Evolutionary conservation across 495 filamentous ascomycete species (phyloP).

Genomic region (Chaetomidium leptoderma): DNA sequence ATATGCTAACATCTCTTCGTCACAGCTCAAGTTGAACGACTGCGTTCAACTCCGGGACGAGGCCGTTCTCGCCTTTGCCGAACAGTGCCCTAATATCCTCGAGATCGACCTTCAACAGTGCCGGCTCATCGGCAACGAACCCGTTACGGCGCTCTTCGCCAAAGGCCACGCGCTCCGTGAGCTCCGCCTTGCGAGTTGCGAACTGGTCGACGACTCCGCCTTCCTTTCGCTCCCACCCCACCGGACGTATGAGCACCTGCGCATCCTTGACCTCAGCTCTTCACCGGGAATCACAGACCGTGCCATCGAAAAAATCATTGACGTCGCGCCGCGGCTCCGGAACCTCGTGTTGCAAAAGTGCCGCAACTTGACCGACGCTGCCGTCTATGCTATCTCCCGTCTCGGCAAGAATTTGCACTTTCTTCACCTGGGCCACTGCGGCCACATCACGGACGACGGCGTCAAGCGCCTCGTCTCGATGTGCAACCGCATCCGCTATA

Average conservation of each 20-base stretch:
- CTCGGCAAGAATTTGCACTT: slow-evolving; percentile 96
- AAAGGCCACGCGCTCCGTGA: slow-evolving; percentile 80
- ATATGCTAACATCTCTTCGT: slow-evolving; percentile 29
- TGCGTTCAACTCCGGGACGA: slow-evolving; percentile 73
- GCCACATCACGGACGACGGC: slow-evolving; percentile 79
- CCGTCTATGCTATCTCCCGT: slow-evolving; percentile 79
- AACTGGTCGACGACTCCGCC: slow-evolving; percentile 73
- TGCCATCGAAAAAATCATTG: slow-evolving; percentile 80
- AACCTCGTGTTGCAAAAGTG: slow-evolving; percentile 96
- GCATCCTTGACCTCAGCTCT: slow-evolving; percentile 90
- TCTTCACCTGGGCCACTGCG: slow-evolving; percentile 91
- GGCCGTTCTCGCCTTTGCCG: slow-evolving; percentile 78
- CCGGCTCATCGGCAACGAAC: slow-evolving; percentile 68
- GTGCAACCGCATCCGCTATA: slow-evolving; percentile 95
- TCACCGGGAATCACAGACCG: slow-evolving; percentile 78
- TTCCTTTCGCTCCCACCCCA: slow-evolving; percentile 75
- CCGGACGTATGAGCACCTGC: slow-evolving; percentile 72
- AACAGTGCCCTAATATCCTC: slow-evolving; percentile 82
- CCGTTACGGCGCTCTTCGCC: slow-evolving; percentile 71
- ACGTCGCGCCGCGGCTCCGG: slow-evolving; percentile 77
- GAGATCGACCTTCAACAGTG: slow-evolving; percentile 96
- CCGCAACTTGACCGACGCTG: slow-evolving; percentile 80
- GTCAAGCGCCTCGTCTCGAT: slow-evolving; percentile 74
- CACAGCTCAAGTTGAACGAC: slow-evolving; percentile 88
- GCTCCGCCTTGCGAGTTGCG: slow-evolving; percentile 78